A percentile compares a stretch with the other conserved stretches of the same genome.
These are phyloP conservation scores for Neoarthrinium moseri DNA, from an alignment of 2,329 filamentous ascomycete species.

Conservation along the genomic window DNA sequence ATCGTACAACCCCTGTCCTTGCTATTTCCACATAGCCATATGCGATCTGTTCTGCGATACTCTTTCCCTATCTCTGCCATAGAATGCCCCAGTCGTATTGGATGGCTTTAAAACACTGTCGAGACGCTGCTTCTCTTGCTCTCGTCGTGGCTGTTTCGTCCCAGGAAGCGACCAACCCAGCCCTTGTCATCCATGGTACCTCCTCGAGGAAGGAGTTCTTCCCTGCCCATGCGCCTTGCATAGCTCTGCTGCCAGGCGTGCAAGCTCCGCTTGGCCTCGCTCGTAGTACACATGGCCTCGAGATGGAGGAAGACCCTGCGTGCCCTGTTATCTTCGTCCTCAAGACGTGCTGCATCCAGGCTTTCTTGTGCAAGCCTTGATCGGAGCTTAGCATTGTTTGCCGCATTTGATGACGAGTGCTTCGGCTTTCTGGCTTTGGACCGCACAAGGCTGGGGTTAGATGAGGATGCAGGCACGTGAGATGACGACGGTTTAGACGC, in stretches of 20 bases:
- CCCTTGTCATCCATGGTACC: conserved; percentile 20
- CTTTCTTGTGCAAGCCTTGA: background rate
- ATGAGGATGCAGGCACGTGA: conserved; percentile 1
- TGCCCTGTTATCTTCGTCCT: conserved; percentile 41
- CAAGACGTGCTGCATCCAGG: conserved; percentile 6
- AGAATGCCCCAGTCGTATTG: too few species aligned
- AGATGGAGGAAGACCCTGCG: conserved; percentile 46
- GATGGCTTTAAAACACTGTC: too few species aligned
- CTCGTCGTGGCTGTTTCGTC: conserved; percentile 1
- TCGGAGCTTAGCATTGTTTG: background rate
- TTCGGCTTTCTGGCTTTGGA: background rate
- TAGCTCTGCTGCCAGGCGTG: conserved; percentile 48
- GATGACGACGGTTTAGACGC: background rate
- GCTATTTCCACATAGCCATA: too few species aligned
- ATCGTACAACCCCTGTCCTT: too few species aligned
- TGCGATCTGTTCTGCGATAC: too few species aligned
- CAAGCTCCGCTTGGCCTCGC: conserved; percentile 47
- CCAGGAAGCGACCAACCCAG: conserved; percentile 26
- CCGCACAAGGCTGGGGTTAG: conserved; percentile 2
- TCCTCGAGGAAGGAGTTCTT: conserved; percentile 38
- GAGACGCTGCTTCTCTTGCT: background rate
- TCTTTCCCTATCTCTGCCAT: too few species aligned
- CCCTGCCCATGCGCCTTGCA: conserved; percentile 37
- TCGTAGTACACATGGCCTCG: conserved; percentile 43
- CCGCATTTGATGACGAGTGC: background rate